Evolutionary conservation across 176 grass and related monocot genomes (phyloP).

Genomic region (Eleusine coracana): DNA sequence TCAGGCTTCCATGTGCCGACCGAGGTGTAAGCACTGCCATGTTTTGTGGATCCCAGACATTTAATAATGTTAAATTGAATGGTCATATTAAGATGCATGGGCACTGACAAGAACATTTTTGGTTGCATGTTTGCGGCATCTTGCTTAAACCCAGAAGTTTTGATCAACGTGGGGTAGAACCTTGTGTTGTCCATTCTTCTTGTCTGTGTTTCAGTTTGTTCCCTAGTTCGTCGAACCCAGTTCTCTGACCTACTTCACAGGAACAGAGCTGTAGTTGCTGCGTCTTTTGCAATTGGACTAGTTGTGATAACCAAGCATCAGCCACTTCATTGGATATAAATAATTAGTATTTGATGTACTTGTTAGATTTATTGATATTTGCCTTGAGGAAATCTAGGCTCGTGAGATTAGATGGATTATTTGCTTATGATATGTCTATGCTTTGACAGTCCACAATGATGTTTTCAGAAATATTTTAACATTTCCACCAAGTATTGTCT

Average conservation of each 20-base stretch:
- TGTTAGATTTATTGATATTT: neutral
- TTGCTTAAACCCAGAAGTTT: constrained; percentile 31
- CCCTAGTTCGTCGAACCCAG: constrained; percentile 9
- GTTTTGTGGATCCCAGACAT: constrained; percentile 34
- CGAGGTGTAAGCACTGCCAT: constrained; percentile 16
- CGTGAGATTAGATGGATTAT: neutral
- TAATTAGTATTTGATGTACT: constrained; percentile 1
- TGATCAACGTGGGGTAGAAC: constrained; percentile 38
- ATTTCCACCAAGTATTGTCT: neutral
- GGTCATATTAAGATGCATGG: constrained; percentile 30
- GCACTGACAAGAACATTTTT: constrained; percentile 44
- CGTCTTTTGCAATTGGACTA: constrained; percentile 45
- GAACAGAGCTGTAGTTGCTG: constrained; percentile 30
- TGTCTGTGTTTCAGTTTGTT: constrained; percentile 15
- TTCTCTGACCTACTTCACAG: constrained; percentile 37
- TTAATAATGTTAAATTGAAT: constrained; percentile 34
- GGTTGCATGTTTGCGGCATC: constrained; percentile 37
- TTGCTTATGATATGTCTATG: neutral
- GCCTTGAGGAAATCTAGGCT: neutral
- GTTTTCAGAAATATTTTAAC: neutral
- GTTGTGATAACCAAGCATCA: constrained; percentile 29
- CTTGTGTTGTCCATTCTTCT: constrained; percentile 40
- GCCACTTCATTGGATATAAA: constrained; percentile 14
- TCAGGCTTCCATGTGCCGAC: constrained; percentile 21
- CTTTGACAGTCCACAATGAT: neutral